phyloP scores from a whole-genome alignment of 441 rosid genomes.

The Kokia cookei region DNA sequence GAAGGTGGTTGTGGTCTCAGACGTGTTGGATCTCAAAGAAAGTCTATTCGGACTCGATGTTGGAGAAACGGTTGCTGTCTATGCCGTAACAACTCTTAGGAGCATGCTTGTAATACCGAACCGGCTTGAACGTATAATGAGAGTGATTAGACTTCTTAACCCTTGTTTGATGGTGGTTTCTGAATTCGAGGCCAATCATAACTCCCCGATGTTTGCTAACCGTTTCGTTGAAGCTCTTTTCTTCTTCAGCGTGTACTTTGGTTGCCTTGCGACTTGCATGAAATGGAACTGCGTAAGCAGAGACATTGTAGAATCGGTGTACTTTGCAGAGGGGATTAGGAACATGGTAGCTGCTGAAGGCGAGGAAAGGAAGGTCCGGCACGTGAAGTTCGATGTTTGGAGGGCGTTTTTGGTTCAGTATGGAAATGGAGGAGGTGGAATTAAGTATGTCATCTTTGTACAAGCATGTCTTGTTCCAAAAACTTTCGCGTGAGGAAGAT shows the following conservation, averaged over 20 bases:
- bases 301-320: constrained; percentile 15
- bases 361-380: constrained; percentile 26
- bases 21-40: constrained; percentile 30
- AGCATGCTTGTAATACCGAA: constrained; percentile 22
- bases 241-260: constrained; percentile 43
- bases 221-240: constrained; percentile 44
- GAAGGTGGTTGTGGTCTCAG: constrained; percentile 29
- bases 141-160: constrained; percentile 27
- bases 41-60: constrained; percentile 22
- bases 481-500: constrained; percentile 15
- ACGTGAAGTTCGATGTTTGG: constrained; percentile 38
- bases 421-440: constrained; percentile 35
- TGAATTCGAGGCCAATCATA: constrained; percentile 31
- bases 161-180: constrained; percentile 37
- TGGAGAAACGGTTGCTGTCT: constrained; percentile 30
- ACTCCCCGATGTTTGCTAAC: constrained; percentile 33
- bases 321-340: constrained; percentile 21
- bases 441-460: constrained; percentile 33
- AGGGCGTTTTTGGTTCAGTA: constrained; percentile 28
- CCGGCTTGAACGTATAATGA: constrained; percentile 35
- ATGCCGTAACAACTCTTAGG: constrained; percentile 3
- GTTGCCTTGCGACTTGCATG: constrained; percentile 38
- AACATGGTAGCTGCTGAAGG: constrained; percentile 35
- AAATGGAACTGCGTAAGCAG: constrained; percentile 14
- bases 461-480: constrained; percentile 26